Base-by-base conservation (phyloP, 495 filamentous ascomycete genomes). In the Penicillium pancosmium region DNA sequence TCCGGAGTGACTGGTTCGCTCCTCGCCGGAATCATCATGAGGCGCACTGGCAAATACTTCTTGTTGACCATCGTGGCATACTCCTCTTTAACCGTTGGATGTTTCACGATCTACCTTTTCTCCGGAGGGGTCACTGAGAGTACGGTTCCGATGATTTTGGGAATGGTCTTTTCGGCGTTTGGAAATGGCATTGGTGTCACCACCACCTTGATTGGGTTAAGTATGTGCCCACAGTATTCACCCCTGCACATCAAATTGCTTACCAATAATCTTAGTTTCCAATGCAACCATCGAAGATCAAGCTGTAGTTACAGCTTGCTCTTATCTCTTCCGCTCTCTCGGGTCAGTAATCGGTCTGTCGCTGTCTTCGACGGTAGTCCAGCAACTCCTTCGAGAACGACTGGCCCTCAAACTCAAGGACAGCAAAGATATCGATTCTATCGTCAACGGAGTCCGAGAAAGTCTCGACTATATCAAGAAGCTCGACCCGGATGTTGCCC, bases 281-380 rank as follows among this genome's bases (percentile, higher is more conserved):
- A 92, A 93, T 63, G 82, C 88, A 0, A 73, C 80, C 8, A 78
- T 73, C 0, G 80, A 82, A 40, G 90, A 94, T 61, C 86, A 91
- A 57, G 91, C 91, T 1, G 81, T 95, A 3, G 88, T 87, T 3
- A 93, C 91, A 12, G 92, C 92, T 2, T 92, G 90, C 69, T 90
- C 86, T 2, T 96, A 95, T 69, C 82, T 95, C 2, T 96, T 96
- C 80, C 86, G 92, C 4, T 88, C 88, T 5, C 76, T 95, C 10
- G 92, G 92, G n/a, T 86, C 84, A 4, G 86, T 91, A 9, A 80
- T 90, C 18, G 90, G 91, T 9, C 71, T 95, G 38, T 88, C 87
- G 21, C 67, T 91, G 23, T 81, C 85, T 13, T 83, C 89, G 0
- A 92, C 88, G 3, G 80, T 91, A 15, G 81, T 91, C 16, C 92